Base-by-base conservation (phyloP, 2,329 filamentous ascomycete genomes). In the Fusarium nygamai region DNA sequence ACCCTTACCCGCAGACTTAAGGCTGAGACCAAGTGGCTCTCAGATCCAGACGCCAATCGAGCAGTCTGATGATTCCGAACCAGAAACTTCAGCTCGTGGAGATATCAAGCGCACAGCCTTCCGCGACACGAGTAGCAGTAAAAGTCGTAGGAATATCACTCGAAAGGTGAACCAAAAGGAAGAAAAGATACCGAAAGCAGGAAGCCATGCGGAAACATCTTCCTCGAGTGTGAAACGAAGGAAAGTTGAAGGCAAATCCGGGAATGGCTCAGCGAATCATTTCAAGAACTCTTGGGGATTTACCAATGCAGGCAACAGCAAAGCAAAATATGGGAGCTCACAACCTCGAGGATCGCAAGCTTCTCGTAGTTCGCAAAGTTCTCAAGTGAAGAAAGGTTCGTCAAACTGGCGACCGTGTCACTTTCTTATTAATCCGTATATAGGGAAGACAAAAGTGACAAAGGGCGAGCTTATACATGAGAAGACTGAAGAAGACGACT, bases 91-190 rank as follows among this genome's bases (percentile, higher is more conserved):
- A 38, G 64, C 67, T n/a, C 71, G 74, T 9, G 81, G 75, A 22
- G 70, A 79, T 59, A 85, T 86, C 33, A 78, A 72, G 43, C 72
- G 70, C 14, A 84, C 82, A n/a, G 65, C 38, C 19, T 86, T 85
- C 48, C 31, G 48, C 6, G 38, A 51, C 27, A 33, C 64, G n/a
- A 39, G 47, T 31, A 22, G 60, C 41, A 54, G 41, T 10, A 71
- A 56, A 22, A 27, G 44, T 36, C 63, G 48, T 17, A 71, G 59
- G 44, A 66, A 44, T 24, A 34, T 41, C 38, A 43, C 31, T 19
- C 71, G 59, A 44, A 67, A 54, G 20, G 48, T 61, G 31, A 63
- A 61, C 34, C 53, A 64, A 31, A 46, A 61, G 34, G 36, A 27
- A 47, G 19, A 24, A 46, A 63, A 62, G 22, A 36, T 22, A 44